Evolutionary conservation across 2,329 filamentous ascomycete species (phyloP).

Genomic region (Diplodia scrobiculata): DNA sequence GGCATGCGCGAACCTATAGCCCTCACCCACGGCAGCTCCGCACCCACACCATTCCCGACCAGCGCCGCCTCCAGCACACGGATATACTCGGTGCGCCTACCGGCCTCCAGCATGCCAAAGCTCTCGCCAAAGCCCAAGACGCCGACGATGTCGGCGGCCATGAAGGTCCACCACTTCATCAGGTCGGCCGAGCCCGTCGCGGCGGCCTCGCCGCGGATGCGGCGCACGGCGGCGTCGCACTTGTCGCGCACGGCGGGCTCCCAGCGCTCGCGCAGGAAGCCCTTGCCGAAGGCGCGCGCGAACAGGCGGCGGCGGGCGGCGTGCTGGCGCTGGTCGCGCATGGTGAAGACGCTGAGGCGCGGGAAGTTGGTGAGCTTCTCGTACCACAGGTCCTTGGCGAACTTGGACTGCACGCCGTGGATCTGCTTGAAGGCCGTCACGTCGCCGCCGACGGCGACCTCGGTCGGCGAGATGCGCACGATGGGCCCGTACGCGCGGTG

Average conservation of each 20-base stretch:
- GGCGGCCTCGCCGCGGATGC: constrained; percentile 37
- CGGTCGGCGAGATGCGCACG: constrained; percentile 39
- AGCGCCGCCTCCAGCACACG: constrained; percentile 37
- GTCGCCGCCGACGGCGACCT: constrained; percentile 39
- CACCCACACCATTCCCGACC: constrained; percentile 39
- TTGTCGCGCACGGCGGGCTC: constrained; percentile 42
- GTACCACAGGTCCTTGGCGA: constrained; percentile 30
- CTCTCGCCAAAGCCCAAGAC: constrained; percentile 47
- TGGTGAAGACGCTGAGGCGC: constrained; percentile 43
- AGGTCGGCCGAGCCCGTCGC: constrained; percentile 39
- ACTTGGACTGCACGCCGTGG: constrained; percentile 39
- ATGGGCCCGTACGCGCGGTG: constrained; percentile 42
- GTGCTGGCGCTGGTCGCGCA: constrained; percentile 44
- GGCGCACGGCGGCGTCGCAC: constrained; percentile 39
- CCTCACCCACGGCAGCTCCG: constrained; percentile 39
- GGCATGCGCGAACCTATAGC: constrained; percentile 34
- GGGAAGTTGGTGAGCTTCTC: constrained; percentile 34
- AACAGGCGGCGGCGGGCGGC: constrained; percentile 43
- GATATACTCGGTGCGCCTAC: constrained; percentile 38
- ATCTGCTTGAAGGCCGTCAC: constrained; percentile 39
- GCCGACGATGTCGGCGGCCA: constrained; percentile 46
- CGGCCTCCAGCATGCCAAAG: constrained; percentile 45
- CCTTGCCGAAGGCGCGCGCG: constrained; percentile 43
- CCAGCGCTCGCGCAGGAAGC: constrained; percentile 43
- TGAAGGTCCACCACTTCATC: constrained; percentile 46